phyloP scores from a whole-genome alignment of 441 rosid genomes.

The Adansonia gregorii region DNA sequence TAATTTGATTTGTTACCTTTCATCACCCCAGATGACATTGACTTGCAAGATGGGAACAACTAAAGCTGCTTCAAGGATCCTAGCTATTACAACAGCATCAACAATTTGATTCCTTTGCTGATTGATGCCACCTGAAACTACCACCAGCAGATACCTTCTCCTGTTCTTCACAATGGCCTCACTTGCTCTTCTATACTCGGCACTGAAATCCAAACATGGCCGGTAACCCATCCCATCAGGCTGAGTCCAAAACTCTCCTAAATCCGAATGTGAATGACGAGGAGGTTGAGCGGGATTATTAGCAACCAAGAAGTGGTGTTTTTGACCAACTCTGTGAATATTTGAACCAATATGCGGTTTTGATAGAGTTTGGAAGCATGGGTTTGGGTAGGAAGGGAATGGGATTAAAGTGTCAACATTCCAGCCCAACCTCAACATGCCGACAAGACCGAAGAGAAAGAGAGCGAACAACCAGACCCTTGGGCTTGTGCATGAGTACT shows the following conservation, averaged over 20 bases:
- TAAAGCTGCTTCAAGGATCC: slow-evolving; percentile 92
- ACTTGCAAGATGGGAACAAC: slow-evolving; percentile 95
- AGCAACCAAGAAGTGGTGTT: slow-evolving; percentile 30
- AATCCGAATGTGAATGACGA: slow-evolving; percentile 4
- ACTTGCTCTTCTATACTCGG: slow-evolving; percentile 55
- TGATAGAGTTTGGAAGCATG: slow-evolving; percentile 42
- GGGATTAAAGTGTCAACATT: slow-evolving; percentile 52
- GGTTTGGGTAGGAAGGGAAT: slow-evolving; percentile 57
- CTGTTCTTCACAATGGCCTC: slow-evolving; percentile 44
- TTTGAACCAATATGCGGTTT: slow-evolving; percentile 32
- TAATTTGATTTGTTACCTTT: slow-evolving; percentile 55
- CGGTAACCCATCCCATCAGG: slow-evolving; percentile 86
- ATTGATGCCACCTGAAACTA: slow-evolving; percentile 91
- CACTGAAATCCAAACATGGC: slow-evolving; percentile 72
- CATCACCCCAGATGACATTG: slow-evolving; percentile 95
- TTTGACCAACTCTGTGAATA: slow-evolving; percentile 5
- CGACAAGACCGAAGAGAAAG: slow-evolving; percentile 57
- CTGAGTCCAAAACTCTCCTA: slow-evolving; percentile 79
- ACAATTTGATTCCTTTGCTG: slow-evolving; percentile 99
- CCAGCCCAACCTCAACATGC: slow-evolving; percentile 52
- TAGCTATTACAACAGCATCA: slow-evolving; percentile 92
- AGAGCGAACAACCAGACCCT: slow-evolving; percentile 57
- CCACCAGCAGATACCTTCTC: slow-evolving; percentile 76
- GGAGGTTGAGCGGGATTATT: slow-evolving; percentile 15
- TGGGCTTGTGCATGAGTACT: slow-evolving; percentile 43